phyloP scores from a whole-genome alignment of 2,329 filamentous ascomycete genomes.

The Microascus cirrosus region DNA sequence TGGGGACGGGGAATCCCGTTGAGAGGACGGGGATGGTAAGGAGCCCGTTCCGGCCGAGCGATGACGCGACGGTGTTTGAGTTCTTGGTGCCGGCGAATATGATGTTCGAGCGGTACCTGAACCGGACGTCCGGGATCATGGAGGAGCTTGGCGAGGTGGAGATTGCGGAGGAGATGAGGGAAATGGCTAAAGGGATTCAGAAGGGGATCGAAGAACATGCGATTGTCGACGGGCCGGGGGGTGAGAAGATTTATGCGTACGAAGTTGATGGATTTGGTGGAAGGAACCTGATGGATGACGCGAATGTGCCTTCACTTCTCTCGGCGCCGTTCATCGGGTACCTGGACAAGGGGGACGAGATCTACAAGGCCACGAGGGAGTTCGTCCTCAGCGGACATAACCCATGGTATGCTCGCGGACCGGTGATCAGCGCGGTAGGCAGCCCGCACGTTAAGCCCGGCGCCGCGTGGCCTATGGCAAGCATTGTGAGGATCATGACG shows the following conservation, averaged over 20 bases:
- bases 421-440: slow-evolving; percentile 61
- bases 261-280: slow-evolving; percentile 67
- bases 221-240: slow-evolving; percentile 43
- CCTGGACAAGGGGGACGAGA: slow-evolving; percentile 41
- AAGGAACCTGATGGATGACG: slow-evolving; percentile 58
- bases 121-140: slow-evolving; percentile 33
- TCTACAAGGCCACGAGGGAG: slow-evolving; percentile 69
- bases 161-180: slow-evolving; percentile 39
- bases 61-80: slow-evolving; percentile 77
- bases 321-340: slow-evolving; percentile 55
- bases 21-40: slow-evolving; percentile 68
- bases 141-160: slow-evolving; percentile 29
- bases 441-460: slow-evolving; percentile 53
- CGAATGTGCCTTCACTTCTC: slow-evolving; percentile 58
- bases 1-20: slow-evolving; percentile 69
- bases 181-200: slow-evolving; percentile 51
- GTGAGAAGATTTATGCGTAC: slow-evolving; percentile 60
- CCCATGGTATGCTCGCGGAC: slow-evolving; percentile 63
- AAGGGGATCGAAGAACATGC: slow-evolving; percentile 60
- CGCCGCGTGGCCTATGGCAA: slow-evolving; percentile 45
- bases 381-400: slow-evolving; percentile 70
- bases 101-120: slow-evolving; percentile 61
- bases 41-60: slow-evolving; percentile 81
- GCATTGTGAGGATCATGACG: slow-evolving; percentile 40
- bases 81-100: slow-evolving; percentile 86